These are phyloP conservation scores for Boletus edulis DNA, from an alignment of 768 basidiomycete genomes.

Conservation along the genomic window DNA sequence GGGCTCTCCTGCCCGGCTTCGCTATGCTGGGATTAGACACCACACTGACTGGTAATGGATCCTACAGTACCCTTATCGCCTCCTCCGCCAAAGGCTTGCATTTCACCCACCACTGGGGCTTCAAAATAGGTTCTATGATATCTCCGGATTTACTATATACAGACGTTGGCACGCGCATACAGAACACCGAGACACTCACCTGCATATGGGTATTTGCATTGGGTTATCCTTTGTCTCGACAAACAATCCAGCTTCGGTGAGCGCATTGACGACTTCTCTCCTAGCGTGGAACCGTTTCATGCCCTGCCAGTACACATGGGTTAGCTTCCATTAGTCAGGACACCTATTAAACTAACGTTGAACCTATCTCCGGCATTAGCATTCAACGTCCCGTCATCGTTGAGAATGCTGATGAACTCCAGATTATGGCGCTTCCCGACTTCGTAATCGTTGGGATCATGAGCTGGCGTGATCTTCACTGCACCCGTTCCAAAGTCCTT, in stretches of 20 bases:
- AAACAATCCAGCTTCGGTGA: conserved; percentile 83
- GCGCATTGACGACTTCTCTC: conserved; percentile 73
- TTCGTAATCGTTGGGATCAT: conserved; percentile 96
- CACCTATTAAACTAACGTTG: conserved; percentile 41
- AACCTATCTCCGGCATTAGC: conserved; percentile 80
- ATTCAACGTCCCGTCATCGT: conserved; percentile 96
- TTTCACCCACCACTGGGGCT: conserved; percentile 99
- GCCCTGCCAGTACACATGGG: conserved; percentile 47
- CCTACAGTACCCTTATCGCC: conserved; percentile 64
- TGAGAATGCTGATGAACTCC: conserved; percentile 91
- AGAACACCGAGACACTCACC: conserved; percentile 35
- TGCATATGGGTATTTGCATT: conserved; percentile 96
- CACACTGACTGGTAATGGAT: neutral
- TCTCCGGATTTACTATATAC: conserved; percentile 86
- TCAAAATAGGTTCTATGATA: conserved; percentile 90
- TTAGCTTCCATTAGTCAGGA: neutral
- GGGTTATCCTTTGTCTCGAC: conserved; percentile 94
- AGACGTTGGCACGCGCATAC: conserved; percentile 1
- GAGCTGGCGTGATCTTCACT: conserved; percentile 98
- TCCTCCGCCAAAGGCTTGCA: conserved; percentile 90
- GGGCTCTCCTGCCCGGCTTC: conserved; percentile 86
- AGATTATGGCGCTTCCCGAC: conserved; percentile 86
- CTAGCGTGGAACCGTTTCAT: conserved; percentile 97
- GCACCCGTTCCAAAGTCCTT: conserved; percentile 98
- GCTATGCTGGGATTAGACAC: conserved; percentile 42